Conservation (phyloP, 2,329 filamentous ascomycete species). For the Fusarium denticulatum region DNA sequence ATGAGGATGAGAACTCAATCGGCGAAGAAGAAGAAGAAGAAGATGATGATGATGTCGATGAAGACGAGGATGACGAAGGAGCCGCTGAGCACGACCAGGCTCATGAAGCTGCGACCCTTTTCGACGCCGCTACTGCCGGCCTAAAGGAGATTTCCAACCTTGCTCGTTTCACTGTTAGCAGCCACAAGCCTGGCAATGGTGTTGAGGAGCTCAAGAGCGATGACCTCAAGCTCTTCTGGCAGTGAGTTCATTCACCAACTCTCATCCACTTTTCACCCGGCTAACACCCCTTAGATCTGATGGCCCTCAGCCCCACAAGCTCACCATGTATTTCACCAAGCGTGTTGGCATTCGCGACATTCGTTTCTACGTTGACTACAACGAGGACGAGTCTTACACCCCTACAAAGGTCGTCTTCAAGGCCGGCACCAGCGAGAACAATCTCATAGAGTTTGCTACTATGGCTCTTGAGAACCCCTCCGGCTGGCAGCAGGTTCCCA, state of each 20-base stretch:
- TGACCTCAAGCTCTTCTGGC: conserved; percentile 80
- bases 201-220: conserved; percentile 80
- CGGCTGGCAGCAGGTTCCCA: conserved; percentile 90
- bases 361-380: conserved; percentile 89
- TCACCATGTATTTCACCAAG: conserved; percentile 88
- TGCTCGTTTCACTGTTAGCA: conserved; percentile 84
- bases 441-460: conserved; percentile 86
- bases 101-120: conserved; percentile 52
- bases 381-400: conserved; percentile 94
- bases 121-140: conserved; percentile 62
- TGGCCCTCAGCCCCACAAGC: conserved; percentile 82
- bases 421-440: conserved; percentile 90
- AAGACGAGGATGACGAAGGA: conserved; percentile 24
- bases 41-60: conserved; percentile 47
- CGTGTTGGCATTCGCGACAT: conserved; percentile 81
- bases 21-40: conserved; percentile 49
- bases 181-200: conserved; percentile 81
- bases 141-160: conserved; percentile 88
- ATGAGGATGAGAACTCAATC: conserved; percentile 46
- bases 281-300: conserved; percentile 67
- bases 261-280: background rate
- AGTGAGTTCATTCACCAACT: conserved; percentile 60
- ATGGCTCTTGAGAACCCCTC: conserved; percentile 81
- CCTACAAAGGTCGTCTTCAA: conserved; percentile 91
- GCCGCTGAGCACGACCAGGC: conserved; percentile 40